Percentiles rank a stretch among this genome's conserved stretches.
Conservation (phyloP, 192 early-diverging fungal species). For the Piromyces finnis region DNA sequence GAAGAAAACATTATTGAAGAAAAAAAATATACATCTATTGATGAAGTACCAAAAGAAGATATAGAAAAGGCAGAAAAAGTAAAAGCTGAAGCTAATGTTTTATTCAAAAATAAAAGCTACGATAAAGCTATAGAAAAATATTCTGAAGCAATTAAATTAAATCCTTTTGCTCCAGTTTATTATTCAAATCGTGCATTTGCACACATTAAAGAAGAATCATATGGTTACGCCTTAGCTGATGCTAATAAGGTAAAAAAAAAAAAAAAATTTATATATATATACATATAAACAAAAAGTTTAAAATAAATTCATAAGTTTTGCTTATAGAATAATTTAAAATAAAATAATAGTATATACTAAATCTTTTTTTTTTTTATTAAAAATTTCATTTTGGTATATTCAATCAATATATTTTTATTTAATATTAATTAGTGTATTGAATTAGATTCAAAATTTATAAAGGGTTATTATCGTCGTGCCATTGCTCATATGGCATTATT, state of each 20-base stretch:
- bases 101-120: conserved; percentile 52
- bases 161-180: conserved; percentile 68
- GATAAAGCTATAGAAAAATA: conserved; percentile 82
- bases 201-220: conserved; percentile 2
- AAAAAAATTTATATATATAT: too few species aligned
- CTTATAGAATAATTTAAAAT: too few species aligned
- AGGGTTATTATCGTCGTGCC: conserved; percentile 90
- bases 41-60: conserved; percentile 14
- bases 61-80: conserved; percentile 22
- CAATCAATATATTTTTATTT: too few species aligned
- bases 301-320: too few species aligned
- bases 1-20: not conserved
- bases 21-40: not conserved
- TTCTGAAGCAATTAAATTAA: conserved; percentile 64
- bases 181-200: conserved; percentile 80
- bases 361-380: too few species aligned
- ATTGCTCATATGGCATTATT: conserved; percentile 72
- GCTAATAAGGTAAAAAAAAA: not conserved
- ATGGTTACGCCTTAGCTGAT: not conserved
- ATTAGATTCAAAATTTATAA: conserved; percentile 63
- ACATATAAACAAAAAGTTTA: too few species aligned
- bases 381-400: too few species aligned
- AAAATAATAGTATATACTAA: too few species aligned
- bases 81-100: conserved; percentile 49
- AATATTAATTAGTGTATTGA: conserved; percentile 32